A percentile compares a stretch with the other conserved stretches of the same genome.
Evolutionary conservation across 345 rosid genomes (phyloP).

Genomic region (Salix udensis): DNA sequence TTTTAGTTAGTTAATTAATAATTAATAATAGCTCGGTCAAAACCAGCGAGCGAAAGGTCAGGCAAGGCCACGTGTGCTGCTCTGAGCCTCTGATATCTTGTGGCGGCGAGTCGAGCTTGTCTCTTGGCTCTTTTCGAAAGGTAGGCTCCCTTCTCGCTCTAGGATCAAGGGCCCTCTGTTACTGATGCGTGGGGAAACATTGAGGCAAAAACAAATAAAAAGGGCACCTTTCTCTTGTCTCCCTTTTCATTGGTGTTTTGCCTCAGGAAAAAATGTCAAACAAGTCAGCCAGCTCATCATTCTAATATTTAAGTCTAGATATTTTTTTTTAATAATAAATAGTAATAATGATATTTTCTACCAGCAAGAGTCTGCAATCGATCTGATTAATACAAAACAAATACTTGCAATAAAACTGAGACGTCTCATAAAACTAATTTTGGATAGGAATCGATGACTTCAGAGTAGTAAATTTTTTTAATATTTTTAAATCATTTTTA

Average conservation of each 20-base stretch:
- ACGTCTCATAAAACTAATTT: too few species aligned
- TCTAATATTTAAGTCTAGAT: too few species aligned
- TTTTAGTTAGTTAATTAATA: too few species aligned
- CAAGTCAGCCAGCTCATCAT: not conserved
- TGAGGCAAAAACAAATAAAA: not conserved
- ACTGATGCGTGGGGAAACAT: not conserved
- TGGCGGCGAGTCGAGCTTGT: not conserved
- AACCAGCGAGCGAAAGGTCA: not conserved
- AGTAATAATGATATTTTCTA: too few species aligned
- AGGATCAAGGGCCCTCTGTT: not conserved
- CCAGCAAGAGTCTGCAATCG: too few species aligned
- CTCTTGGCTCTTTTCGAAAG: slow-evolving; percentile 15
- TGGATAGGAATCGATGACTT: too few species aligned
- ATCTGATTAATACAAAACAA: too few species aligned
- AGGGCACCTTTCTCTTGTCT: not conserved
- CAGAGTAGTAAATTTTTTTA: too few species aligned
- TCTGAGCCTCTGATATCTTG: not conserved
- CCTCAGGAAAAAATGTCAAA: not conserved
- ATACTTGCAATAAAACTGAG: too few species aligned
- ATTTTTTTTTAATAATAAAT: too few species aligned
- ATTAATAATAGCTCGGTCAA: not conserved
- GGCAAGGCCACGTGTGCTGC: not conserved
- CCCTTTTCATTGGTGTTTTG: not conserved
- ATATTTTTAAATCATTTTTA: too few species aligned
- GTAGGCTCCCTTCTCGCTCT: not conserved